phyloP scores from a whole-genome alignment of 768 basidiomycete species.

The Dentipellis fragilis region DNA sequence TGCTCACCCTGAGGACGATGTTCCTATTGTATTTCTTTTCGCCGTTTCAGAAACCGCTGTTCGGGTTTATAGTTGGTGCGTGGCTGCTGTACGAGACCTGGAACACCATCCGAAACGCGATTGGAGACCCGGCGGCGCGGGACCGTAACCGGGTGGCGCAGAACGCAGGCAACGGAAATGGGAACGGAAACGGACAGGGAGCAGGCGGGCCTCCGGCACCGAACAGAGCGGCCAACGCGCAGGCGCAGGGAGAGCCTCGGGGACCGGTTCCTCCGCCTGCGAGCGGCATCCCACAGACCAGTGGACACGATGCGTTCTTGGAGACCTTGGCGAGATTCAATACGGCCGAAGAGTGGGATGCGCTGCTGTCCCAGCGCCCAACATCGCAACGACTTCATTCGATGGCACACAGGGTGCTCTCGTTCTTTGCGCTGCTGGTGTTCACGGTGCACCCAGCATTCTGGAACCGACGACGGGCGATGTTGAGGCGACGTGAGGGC shows the following conservation, averaged over 20 bases:
- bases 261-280: neutral
- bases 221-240: neutral
- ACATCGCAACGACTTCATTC: neutral
- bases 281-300: neutral
- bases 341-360: slow-evolving; percentile 3
- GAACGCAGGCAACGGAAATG: neutral
- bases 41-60: slow-evolving; percentile 13
- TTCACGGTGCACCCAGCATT: slow-evolving; percentile 13
- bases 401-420: slow-evolving; percentile 5
- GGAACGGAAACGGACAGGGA: neutral
- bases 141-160: neutral
- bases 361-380: slow-evolving; percentile 4
- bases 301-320: slow-evolving; percentile 2
- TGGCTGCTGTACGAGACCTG: slow-evolving; percentile 15
- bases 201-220: neutral
- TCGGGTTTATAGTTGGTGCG: slow-evolving; percentile 8
- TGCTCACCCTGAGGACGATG: slow-evolving; percentile 11
- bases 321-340: slow-evolving; percentile 8
- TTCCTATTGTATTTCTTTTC: slow-evolving; percentile 14
- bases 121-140: neutral
- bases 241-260: neutral
- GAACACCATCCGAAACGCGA: slow-evolving; percentile 13
- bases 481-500: slow-evolving; percentile 12
- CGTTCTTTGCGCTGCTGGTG: slow-evolving; percentile 8
- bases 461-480: slow-evolving; percentile 14